Evolutionary conservation across 768 basidiomycete genomes (phyloP).

Genomic region (Suillus clintonianus): DNA sequence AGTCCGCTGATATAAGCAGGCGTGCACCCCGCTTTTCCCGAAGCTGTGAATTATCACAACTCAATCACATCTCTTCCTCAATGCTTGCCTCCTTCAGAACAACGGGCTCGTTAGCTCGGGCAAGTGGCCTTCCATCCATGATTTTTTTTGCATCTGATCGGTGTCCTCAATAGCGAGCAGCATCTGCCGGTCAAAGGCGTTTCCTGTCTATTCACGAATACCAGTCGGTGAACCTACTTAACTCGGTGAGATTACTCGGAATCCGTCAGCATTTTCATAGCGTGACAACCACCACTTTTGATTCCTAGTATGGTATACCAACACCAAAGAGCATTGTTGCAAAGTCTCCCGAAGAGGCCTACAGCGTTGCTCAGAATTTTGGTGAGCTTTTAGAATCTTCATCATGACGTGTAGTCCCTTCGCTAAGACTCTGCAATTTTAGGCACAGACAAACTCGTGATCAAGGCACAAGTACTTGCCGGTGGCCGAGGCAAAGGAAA

Average conservation of each 20-base stretch:
- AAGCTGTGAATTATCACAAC: constrained; percentile 9
- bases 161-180: constrained; percentile 42
- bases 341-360: constrained; percentile 87
- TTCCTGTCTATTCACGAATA: constrained; percentile 97
- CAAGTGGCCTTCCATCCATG: constrained; percentile 28
- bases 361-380: constrained; percentile 84
- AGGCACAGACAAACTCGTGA: constrained; percentile 83
- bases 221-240: constrained; percentile 93
- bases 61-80: constrained; percentile 15
- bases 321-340: constrained; percentile 92
- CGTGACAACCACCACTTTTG: neutral
- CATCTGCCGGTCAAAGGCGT: constrained; percentile 82
- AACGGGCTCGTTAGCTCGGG: constrained; percentile 65
- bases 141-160: neutral
- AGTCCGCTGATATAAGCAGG: constrained; percentile 44
- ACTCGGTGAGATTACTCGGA: constrained; percentile 62
- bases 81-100: constrained; percentile 75
- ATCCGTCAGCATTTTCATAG: neutral
- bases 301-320: constrained; percentile 85
- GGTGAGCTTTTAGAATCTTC: constrained; percentile 46
- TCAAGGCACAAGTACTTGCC: constrained; percentile 98
- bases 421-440: constrained; percentile 1
- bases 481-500: constrained; percentile 98
- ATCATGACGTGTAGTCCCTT: neutral
- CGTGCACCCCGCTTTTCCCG: constrained; percentile 17